Evolutionary conservation across 192 early-diverging fungal species (phyloP), one percentile per base, ranked within the genome.

Genomic region (Entophlyctis helioformis): DNA sequence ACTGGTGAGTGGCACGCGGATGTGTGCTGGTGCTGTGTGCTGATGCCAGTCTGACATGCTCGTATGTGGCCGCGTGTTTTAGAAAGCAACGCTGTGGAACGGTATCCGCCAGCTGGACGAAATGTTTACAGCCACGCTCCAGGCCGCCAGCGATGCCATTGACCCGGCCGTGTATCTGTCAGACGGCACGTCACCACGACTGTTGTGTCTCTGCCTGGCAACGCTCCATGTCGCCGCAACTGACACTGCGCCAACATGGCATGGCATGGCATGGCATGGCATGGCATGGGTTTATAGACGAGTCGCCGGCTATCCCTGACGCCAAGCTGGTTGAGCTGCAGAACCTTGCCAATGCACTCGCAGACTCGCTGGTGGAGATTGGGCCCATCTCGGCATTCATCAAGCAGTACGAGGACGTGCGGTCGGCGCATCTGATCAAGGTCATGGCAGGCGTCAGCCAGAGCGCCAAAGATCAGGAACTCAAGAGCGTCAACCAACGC

Each of bases 321-420:
- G 40, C 22, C 23, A 15, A 20, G n/a, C 45, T 69, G 21, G 36
- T 47, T 10, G 51, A 62, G 22, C 37, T 72, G 13, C 37, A 39
- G 4, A 44, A 36, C 9, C 40, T 72, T 9, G 41, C 62, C 0
- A 38, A 21, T 5, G 53, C 64, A 41, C 54, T 72, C 9, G 49
- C 59, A 24, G 45, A 55, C 18, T 51, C 60, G 12, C 43, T 67
- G 18, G 62, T 40, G 16, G 60, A 67, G 20, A 54, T 58, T 16
- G 48, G 49, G 6, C 51, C 58, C n/a, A 45, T 62, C 32, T 54
- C 56, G 15, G 52, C 52, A 36, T 64, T 64, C 40, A 35, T 72
- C 11, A 57, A 63, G 29, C 52, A 48, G 13, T 89, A 85, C 54
- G 65, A 69, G 29, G 83, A 85, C 22, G 74, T 85, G 26, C 70